Conservation (phyloP, 345 rosid species). For the Noccaea caerulescens region DNA sequence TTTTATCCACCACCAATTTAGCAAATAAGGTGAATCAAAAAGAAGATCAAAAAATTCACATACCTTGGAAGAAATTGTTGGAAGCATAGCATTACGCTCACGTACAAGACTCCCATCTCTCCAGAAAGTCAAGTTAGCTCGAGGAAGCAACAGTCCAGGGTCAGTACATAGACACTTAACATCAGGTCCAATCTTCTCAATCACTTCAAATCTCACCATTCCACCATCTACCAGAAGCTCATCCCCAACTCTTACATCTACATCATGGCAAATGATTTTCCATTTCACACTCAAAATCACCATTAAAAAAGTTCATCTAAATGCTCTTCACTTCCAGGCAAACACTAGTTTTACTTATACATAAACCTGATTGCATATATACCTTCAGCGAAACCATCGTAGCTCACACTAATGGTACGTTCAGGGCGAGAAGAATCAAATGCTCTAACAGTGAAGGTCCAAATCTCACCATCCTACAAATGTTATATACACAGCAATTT, state of each 20-base stretch:
- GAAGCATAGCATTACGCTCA: conserved; percentile 99
- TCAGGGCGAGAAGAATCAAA: conserved; percentile 74
- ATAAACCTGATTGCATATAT: conserved; percentile 1
- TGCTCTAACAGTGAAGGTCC: conserved; percentile 95
- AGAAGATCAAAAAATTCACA: neutral
- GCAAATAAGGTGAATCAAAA: conserved; percentile 12
- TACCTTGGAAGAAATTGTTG: conserved; percentile 93
- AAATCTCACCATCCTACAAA: conserved; percentile 88
- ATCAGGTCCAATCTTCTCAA: conserved; percentile 96
- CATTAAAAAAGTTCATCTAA: neutral
- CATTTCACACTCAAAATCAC: conserved; percentile 3
- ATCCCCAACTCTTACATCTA: conserved; percentile 93
- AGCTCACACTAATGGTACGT: conserved; percentile 82
- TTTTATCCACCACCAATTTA: neutral
- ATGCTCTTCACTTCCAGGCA: neutral
- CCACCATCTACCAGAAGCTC: conserved; percentile 98
- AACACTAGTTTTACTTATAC: neutral
- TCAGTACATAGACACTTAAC: conserved; percentile 92
- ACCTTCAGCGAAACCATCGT: conserved; percentile 99
- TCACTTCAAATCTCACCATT: conserved; percentile 99
- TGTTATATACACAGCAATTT: neutral
- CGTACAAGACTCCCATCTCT: conserved; percentile 97
- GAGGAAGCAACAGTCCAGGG: conserved; percentile 93
- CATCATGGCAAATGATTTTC: conserved; percentile 2
- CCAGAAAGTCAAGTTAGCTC: conserved; percentile 99